These are phyloP conservation scores for Verticillium longisporum DNA, from an alignment of 2,329 filamentous ascomycete genomes.

Conservation along the genomic window DNA sequence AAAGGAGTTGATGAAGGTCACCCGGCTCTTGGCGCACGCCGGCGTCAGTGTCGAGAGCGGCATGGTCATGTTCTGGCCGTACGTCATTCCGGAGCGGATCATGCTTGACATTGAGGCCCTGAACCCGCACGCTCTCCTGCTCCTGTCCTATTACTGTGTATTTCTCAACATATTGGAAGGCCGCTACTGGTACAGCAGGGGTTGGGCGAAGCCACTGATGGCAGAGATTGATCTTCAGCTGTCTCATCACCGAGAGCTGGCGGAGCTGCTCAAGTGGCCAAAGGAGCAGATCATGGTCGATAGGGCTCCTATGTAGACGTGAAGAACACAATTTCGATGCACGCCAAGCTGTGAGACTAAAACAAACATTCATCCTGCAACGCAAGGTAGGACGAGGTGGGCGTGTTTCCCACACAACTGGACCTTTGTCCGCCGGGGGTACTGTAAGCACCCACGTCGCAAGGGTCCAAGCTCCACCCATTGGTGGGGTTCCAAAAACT, in stretches of 20 bases:
- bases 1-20: conserved; percentile 9
- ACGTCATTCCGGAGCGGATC: conserved; percentile 16
- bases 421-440: no score
- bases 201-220: conserved; percentile 17
- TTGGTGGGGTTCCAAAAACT: no score
- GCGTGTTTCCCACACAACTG: no score
- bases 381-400: no score
- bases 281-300: not conserved
- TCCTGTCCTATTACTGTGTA: conserved; percentile 17
- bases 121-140: conserved; percentile 16
- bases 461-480: no score
- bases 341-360: no score
- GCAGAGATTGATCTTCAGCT: conserved; percentile 11
- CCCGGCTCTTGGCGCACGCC: conserved; percentile 11
- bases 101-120: conserved; percentile 17
- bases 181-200: conserved; percentile 18
- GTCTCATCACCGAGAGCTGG: not conserved
- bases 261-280: conserved; percentile 5
- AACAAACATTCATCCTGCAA: no score
- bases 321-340: not conserved
- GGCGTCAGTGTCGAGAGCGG: conserved; percentile 16
- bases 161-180: conserved; percentile 17
- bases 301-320: not conserved
- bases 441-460: no score
- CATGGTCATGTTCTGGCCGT: conserved; percentile 17